These are phyloP conservation scores for Salix viminalis DNA, from an alignment of 345 rosid genomes.

Conservation along the genomic window DNA sequence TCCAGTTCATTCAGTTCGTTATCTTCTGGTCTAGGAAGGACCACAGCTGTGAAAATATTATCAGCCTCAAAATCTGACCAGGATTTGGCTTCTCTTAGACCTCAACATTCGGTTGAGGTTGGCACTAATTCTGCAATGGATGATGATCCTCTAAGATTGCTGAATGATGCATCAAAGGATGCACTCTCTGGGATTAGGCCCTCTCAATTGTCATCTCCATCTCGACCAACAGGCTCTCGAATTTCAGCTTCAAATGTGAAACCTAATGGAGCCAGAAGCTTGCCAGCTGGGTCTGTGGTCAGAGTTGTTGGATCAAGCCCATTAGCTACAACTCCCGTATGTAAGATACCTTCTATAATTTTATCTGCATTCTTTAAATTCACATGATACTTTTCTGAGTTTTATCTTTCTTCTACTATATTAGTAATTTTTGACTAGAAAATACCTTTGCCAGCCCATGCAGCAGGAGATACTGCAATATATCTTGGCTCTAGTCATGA, in stretches of 20 bases:
- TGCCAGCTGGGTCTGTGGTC: constrained; percentile 35
- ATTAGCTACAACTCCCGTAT: constrained; percentile 59
- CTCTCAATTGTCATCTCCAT: constrained; percentile 57
- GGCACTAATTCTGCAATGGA: constrained; percentile 35
- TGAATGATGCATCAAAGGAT: constrained; percentile 40
- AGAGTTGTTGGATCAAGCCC: constrained; percentile 39
- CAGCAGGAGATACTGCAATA: constrained; percentile 39
- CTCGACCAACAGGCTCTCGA: constrained; percentile 40
- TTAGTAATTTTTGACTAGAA: constrained; percentile 28
- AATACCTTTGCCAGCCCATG: constrained; percentile 47
- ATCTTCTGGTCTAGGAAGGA: constrained; percentile 52
- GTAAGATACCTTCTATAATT: constrained; percentile 57
- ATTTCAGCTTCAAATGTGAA: constrained; percentile 41
- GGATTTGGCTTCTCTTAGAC: constrained; percentile 68
- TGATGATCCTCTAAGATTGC: constrained; percentile 46
- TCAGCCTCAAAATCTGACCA: constrained; percentile 75
- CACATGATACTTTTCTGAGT: not conserved
- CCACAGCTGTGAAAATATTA: constrained; percentile 39
- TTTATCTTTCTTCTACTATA: constrained; percentile 8
- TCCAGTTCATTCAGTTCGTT: constrained; percentile 47
- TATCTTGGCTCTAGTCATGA: constrained; percentile 37
- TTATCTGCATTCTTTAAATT: constrained; percentile 6
- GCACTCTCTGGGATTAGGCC: constrained; percentile 37
- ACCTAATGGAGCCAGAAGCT: constrained; percentile 44
- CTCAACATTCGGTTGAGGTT: constrained; percentile 48